A percentile compares a stretch with the other conserved stretches of the same genome.
These are phyloP conservation scores for Myriosclerotinia duriaeana DNA, from an alignment of 2,329 filamentous ascomycete genomes.

Conservation along the genomic window DNA sequence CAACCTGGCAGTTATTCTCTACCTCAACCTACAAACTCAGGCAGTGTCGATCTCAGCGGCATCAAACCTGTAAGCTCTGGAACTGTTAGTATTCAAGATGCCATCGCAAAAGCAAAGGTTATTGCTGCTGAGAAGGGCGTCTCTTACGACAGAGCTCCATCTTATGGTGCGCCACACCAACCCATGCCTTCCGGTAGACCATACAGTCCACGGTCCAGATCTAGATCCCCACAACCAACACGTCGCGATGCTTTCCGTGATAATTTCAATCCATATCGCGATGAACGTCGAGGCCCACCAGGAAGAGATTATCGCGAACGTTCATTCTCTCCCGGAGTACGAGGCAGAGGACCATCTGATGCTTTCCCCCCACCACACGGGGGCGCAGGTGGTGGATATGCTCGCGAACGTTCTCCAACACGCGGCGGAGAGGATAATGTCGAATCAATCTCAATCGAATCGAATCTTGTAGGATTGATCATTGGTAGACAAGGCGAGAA, in stretches of 20 bases:
- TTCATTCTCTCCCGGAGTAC: constrained; percentile 66
- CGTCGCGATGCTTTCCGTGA: constrained; percentile 71
- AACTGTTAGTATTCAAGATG: constrained; percentile 79
- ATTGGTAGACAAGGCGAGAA: constrained; percentile 91
- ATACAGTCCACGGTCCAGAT: constrained; percentile 66
- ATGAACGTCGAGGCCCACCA: constrained; percentile 69
- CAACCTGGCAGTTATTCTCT: constrained; percentile 43
- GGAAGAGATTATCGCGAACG: constrained; percentile 63
- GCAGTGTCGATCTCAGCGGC: constrained; percentile 75
- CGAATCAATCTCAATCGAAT: constrained; percentile 84
- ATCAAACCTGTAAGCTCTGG: constrained; percentile 79
- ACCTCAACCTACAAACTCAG: constrained; percentile 63
- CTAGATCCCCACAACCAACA: constrained; percentile 68
- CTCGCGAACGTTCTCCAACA: constrained; percentile 58
- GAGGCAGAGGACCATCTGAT: constrained; percentile 50
- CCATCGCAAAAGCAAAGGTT: constrained; percentile 79
- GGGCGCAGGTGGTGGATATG: constrained; percentile 46
- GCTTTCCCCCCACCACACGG: constrained; percentile 62
- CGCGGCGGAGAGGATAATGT: constrained; percentile 59
- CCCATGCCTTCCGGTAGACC: constrained; percentile 52
- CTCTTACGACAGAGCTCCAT: constrained; percentile 56
- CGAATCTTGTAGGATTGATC: constrained; percentile 82
- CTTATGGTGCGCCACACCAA: constrained; percentile 44
- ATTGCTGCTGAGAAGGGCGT: constrained; percentile 79
- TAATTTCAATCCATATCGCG: constrained; percentile 78